Conservation (phyloP, 441 rosid genomes). For the Breynia disticha region DNA sequence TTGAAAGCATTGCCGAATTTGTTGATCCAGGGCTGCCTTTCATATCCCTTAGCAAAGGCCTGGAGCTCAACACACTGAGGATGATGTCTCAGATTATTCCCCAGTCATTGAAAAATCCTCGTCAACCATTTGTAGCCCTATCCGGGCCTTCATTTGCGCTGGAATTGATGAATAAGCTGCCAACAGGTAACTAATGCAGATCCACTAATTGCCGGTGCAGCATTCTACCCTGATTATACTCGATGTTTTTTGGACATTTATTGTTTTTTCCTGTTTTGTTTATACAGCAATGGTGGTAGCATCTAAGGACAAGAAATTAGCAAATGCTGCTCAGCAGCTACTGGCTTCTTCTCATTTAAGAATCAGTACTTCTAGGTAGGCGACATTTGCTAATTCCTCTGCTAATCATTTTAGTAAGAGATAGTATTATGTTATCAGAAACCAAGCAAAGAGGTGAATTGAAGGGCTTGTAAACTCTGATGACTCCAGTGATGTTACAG, state of each 20-base stretch:
- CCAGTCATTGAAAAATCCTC: conserved; percentile 52
- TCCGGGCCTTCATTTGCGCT: conserved; percentile 92
- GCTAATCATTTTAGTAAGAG: too few relatives aligned
- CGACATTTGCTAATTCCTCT: too few relatives aligned
- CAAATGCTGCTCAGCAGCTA: conserved; percentile 73
- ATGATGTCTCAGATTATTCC: conserved; percentile 96
- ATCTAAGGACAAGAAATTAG: conserved; percentile 77
- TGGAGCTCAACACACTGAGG: conserved; percentile 80
- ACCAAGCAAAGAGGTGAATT: too few relatives aligned
- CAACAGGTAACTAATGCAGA: conserved; percentile 45
- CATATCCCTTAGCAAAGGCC: conserved; percentile 88
- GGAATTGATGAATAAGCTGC: conserved; percentile 79
- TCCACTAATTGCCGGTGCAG: too few relatives aligned
- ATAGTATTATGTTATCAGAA: too few relatives aligned
- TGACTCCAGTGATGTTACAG: conserved; percentile 91
- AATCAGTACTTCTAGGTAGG: conserved; percentile 80
- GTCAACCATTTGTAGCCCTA: conserved; percentile 77
- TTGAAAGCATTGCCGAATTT: conserved; percentile 60
- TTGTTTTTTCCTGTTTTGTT: background rate
- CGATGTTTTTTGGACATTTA: background rate
- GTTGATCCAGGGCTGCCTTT: conserved; percentile 87
- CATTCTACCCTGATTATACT: background rate
- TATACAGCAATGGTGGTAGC: conserved; percentile 89
- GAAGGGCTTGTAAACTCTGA: conserved; percentile 44
- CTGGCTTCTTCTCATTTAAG: conserved; percentile 74